phyloP scores from a whole-genome alignment of 441 rosid genomes.

The Pelargonium citronellum region DNA sequence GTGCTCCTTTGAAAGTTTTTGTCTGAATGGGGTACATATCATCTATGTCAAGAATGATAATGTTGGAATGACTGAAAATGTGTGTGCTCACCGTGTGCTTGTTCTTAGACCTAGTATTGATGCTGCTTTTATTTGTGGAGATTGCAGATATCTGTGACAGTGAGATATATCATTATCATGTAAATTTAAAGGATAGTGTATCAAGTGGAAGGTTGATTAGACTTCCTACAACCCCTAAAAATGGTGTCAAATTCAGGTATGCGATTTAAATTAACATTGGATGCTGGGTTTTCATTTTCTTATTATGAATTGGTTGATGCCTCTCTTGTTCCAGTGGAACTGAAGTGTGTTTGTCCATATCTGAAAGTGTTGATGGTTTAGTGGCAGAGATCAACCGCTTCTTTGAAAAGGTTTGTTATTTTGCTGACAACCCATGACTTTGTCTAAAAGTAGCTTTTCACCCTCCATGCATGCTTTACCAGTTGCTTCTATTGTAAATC shows the following conservation, averaged over 20 bases:
- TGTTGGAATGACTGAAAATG: not conserved
- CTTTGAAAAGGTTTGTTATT: slow-evolving; percentile 54
- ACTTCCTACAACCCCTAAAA: slow-evolving; percentile 65
- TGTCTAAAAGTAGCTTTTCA: not conserved
- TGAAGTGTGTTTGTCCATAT: slow-evolving; percentile 49
- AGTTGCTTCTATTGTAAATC: not conserved
- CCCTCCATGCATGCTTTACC: not conserved
- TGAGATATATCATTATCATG: slow-evolving; percentile 43
- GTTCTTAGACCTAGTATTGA: not conserved
- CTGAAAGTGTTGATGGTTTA: slow-evolving; percentile 44
- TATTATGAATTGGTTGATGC: slow-evolving; percentile 10
- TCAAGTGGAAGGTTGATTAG: slow-evolving; percentile 39
- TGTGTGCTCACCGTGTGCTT: not conserved
- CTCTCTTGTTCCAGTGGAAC: slow-evolving; percentile 52
- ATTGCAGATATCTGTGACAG: slow-evolving; percentile 52
- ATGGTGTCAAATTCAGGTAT: slow-evolving; percentile 65
- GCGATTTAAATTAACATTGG: slow-evolving; percentile 13
- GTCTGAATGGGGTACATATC: not conserved
- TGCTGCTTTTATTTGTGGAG: slow-evolving; percentile 6
- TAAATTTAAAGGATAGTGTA: slow-evolving; percentile 47
- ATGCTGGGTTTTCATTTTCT: not conserved
- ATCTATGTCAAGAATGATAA: not conserved
- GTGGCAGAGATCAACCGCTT: slow-evolving; percentile 34
- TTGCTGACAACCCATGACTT: not conserved
- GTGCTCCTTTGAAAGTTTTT: not conserved